A percentile compares a stretch with the other conserved stretches of the same genome.
Conservation (phyloP, 208 protist genomes). For the Trypanosoma brucei region DNA sequence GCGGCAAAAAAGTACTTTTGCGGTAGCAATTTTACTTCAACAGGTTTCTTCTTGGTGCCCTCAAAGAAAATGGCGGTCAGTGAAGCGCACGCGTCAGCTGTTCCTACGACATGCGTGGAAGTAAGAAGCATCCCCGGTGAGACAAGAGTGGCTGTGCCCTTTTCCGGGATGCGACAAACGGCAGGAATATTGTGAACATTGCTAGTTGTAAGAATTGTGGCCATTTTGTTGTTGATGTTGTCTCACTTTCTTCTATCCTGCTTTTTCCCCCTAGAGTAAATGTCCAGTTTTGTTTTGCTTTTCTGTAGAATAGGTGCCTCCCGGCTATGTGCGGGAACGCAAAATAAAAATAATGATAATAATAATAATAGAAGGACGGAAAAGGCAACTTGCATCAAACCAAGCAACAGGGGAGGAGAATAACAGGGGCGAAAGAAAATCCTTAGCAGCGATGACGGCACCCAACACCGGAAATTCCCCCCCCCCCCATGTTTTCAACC, state of each 20-base stretch:
- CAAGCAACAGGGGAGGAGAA: too few relatives aligned
- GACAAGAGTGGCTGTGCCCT: constrained; percentile 70
- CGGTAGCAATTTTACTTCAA: constrained; percentile 67
- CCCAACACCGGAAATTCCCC: too few relatives aligned
- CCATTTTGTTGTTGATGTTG: constrained; percentile 24
- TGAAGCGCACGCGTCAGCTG: constrained; percentile 26
- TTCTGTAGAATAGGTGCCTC: too few relatives aligned
- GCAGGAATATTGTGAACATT: constrained; percentile 86
- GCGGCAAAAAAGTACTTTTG: constrained; percentile 71
- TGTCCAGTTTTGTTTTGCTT: too few relatives aligned
- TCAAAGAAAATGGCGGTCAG: constrained; percentile 86
- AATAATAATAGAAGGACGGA: too few relatives aligned
- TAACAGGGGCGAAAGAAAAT: too few relatives aligned
- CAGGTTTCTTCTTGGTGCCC: constrained; percentile 72
- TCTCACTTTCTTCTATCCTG: background rate
- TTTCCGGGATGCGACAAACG: constrained; percentile 71
- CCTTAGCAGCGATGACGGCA: too few relatives aligned
- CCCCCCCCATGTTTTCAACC: too few relatives aligned
- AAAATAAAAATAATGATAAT: too few relatives aligned
- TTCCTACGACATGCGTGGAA: constrained; percentile 32
- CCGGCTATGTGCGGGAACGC: too few relatives aligned
- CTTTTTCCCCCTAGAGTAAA: too few relatives aligned
- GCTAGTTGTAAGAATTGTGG: constrained; percentile 43
- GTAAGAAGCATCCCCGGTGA: constrained; percentile 68
- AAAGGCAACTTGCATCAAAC: too few relatives aligned